Evolutionary conservation across 805 yeast species (phyloP).

Genomic region (Yarrowia sp.): DNA sequence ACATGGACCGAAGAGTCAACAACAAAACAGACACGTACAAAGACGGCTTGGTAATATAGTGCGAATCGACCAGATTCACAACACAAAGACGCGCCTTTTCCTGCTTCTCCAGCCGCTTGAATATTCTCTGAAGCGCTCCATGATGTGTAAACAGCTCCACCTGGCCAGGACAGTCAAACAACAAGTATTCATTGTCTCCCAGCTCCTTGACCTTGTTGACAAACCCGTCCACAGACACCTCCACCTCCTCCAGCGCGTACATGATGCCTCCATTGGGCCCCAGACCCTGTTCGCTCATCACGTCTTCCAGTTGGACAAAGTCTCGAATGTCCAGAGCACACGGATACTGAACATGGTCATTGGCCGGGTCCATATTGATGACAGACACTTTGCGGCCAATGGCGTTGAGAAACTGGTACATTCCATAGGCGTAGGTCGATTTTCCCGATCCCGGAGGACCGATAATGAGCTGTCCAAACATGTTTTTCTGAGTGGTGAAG

Average conservation of each 20-base stretch:
- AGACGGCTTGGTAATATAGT: slow-evolving; percentile 78
- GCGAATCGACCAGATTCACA: slow-evolving; percentile 79
- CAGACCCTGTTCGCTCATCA: slow-evolving; percentile 65
- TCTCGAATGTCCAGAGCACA: slow-evolving; percentile 77
- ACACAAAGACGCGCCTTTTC: slow-evolving; percentile 65
- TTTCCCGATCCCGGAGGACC: slow-evolving; percentile 99
- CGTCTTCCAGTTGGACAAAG: slow-evolving; percentile 67
- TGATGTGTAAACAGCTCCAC: slow-evolving; percentile 93
- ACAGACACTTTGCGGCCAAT: slow-evolving; percentile 87
- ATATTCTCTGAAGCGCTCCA: slow-evolving; percentile 64
- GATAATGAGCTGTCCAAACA: slow-evolving; percentile 81
- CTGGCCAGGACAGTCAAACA: slow-evolving; percentile 95
- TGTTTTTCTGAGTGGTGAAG: background rate
- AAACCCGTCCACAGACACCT: slow-evolving; percentile 57
- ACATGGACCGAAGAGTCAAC: slow-evolving; percentile 83
- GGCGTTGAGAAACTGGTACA: slow-evolving; percentile 87
- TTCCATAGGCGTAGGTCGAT: slow-evolving; percentile 89
- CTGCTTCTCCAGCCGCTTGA: slow-evolving; percentile 58
- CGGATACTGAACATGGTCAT: slow-evolving; percentile 65
- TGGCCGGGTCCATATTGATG: slow-evolving; percentile 90
- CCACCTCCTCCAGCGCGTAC: slow-evolving; percentile 70
- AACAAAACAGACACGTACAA: slow-evolving; percentile 80
- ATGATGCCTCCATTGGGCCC: slow-evolving; percentile 93
- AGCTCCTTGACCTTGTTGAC: slow-evolving; percentile 54
- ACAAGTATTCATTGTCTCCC: slow-evolving; percentile 57